Evolutionary conservation across 768 basidiomycete species (phyloP).

Genomic region (Lyophyllum shimeji): DNA sequence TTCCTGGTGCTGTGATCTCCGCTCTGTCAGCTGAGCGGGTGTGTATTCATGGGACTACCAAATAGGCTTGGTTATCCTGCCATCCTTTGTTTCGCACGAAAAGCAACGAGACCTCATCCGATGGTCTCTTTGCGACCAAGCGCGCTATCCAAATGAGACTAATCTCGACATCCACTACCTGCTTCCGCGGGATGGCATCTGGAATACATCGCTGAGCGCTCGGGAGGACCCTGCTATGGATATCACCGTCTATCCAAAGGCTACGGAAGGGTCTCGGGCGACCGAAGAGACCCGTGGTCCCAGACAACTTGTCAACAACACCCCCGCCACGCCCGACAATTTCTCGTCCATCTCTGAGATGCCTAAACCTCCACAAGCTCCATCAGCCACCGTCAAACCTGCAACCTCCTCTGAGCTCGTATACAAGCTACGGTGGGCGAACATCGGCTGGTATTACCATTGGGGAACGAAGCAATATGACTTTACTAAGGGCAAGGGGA

Average conservation of each 20-base stretch:
- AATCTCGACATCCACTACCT: conserved; percentile 87
- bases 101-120: conserved; percentile 69
- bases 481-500: conserved; percentile 67
- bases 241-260: conserved; percentile 45
- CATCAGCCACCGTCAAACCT: conserved; percentile 60
- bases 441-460: conserved; percentile 95
- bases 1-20: conserved; percentile 50
- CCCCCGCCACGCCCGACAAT: conserved; percentile 58
- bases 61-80: conserved; percentile 83
- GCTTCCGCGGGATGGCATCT: conserved; percentile 75
- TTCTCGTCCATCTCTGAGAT: conserved; percentile 50
- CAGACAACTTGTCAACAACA: conserved; percentile 70
- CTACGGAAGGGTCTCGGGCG: conserved; percentile 24
- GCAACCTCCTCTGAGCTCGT: conserved; percentile 55
- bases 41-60: conserved; percentile 15
- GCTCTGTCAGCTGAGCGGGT: background rate
- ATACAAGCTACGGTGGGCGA: conserved; percentile 88
- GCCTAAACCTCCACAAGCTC: conserved; percentile 61
- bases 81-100: conserved; percentile 60
- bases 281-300: conserved; percentile 44
- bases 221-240: conserved; percentile 29
- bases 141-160: conserved; percentile 79
- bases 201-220: conserved; percentile 57
- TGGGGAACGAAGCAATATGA: conserved; percentile 97
- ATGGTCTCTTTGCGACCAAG: conserved; percentile 77